Evolutionary conservation across 1,284 basidiomycete species (phyloP).

Genomic region (Ceratobasidium theobromae): DNA sequence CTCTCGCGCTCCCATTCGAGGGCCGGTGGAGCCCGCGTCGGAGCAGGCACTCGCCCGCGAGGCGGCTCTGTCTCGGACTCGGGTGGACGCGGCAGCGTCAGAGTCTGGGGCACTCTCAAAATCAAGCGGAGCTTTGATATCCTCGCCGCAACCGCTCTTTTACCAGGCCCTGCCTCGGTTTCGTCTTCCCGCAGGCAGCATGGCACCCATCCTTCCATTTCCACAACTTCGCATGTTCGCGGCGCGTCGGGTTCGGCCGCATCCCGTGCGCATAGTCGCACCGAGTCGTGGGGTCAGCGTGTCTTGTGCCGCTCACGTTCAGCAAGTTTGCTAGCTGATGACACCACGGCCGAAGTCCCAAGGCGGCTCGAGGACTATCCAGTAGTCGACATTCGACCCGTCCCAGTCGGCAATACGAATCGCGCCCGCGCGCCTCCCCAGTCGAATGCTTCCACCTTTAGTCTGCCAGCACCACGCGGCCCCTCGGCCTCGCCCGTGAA

Average conservation of each 20-base stretch:
- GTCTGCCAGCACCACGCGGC: no score
- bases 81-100: not conserved
- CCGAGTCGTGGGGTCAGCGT: slow-evolving; percentile 24
- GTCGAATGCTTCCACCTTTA: no score
- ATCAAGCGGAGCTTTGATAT: slow-evolving; percentile 25
- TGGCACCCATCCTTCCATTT: slow-evolving; percentile 6
- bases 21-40: not conserved
- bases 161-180: slow-evolving; percentile 6
- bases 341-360: not conserved
- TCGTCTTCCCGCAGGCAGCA: not conserved
- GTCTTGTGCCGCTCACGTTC: slow-evolving; percentile 22
- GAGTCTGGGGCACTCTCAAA: slow-evolving; percentile 25
- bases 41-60: not conserved
- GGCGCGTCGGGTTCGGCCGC: not conserved
- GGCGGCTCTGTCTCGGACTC: not conserved
- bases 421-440: slow-evolving; percentile 19
- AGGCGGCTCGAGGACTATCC: slow-evolving; percentile 1
- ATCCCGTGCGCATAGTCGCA: slow-evolving; percentile 3
- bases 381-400: slow-evolving; percentile 14
- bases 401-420: slow-evolving; percentile 8
- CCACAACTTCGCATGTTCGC: slow-evolving; percentile 14
- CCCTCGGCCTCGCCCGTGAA: no score
- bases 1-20: slow-evolving; percentile 12
- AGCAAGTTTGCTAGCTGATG: slow-evolving; percentile 6
- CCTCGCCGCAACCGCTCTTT: slow-evolving; percentile 10